Base-by-base conservation (phyloP, 768 basidiomycete genomes). In the Termitomyces sp. region DNA sequence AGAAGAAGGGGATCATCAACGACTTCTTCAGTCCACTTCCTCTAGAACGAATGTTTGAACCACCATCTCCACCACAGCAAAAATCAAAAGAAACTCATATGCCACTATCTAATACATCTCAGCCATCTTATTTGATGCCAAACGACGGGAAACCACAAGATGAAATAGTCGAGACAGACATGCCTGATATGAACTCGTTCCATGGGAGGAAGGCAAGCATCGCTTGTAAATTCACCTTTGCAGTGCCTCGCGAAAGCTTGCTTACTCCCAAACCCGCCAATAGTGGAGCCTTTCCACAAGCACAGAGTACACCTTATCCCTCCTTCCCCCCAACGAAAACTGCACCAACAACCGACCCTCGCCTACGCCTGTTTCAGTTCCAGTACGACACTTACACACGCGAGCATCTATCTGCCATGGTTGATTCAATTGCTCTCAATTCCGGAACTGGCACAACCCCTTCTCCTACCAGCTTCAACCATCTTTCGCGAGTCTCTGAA, bases 381-480 rank as follows among this genome's bases (percentile, higher is more conserved):
- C 87, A 93, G 62, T 98, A 98, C 66, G 96, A 99, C 70, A 98
- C 96, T 0, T 95, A 91, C 67, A 99, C 96, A 1, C 84, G 94
- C 43, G 91, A 96, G 21, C 93, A 97, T 67, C 83, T 98, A 42
- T 93, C 92, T 2, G 93, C 91, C 0, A 83, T 98, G 73, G 94
- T 96, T 2, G 95, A 97, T 63, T 92, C 93, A 2, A 95, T 98
- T 59, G 94, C 92, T n/a, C 75, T 89, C 40, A 86, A 89, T 0
- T 87, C 89, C 52, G 77, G 75, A 0, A 73, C 78, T n/a, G 74
- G 71, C 1, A 75, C 69, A 8, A 78, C 71, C 4, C 74, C 75
- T 1, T 79, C 79, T 9, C 76, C 81, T 7, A 75, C 80, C 2
- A 82, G 77, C 41, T 74, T 80, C 32, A 68, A 64, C 37, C 74